Percentiles rank a stretch among this genome's conserved stretches.
Conservation (phyloP, 2,329 filamentous ascomycete genomes). For the Saccharata proteae region DNA sequence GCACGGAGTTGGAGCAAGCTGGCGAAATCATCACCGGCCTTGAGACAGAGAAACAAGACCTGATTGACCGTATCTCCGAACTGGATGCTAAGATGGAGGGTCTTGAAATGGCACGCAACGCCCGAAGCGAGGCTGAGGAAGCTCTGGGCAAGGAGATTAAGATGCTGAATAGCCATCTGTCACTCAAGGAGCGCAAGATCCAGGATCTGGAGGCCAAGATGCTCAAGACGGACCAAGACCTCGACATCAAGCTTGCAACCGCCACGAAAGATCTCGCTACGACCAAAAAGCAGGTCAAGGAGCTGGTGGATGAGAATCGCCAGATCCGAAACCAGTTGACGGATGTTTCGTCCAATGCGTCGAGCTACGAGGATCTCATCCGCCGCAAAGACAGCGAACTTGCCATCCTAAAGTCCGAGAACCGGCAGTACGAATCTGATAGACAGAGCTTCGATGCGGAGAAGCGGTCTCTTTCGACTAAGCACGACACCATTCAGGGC, state of each 20-base stretch:
- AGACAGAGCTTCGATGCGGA: conserved; percentile 68
- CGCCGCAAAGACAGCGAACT: conserved; percentile 91
- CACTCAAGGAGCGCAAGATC: conserved; percentile 78
- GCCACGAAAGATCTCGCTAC: conserved; percentile 70
- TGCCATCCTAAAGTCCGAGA: conserved; percentile 69
- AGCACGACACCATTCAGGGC: conserved; percentile 67
- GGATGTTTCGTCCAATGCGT: conserved; percentile 80
- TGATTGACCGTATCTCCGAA: conserved; percentile 54
- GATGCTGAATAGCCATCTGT: conserved; percentile 82
- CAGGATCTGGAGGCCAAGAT: conserved; percentile 78
- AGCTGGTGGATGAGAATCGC: conserved; percentile 67
- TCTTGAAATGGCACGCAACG: conserved; percentile 56
- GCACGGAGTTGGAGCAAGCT: conserved; percentile 81
- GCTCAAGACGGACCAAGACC: conserved; percentile 74
- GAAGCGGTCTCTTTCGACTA: conserved; percentile 54
- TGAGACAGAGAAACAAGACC: conserved; percentile 71
- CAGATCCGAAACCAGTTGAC: conserved; percentile 75
- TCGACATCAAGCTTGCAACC: conserved; percentile 69
- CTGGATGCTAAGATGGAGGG: conserved; percentile 62
- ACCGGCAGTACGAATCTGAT: conserved; percentile 72
- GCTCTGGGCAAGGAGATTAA: conserved; percentile 72
- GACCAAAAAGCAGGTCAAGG: conserved; percentile 60
- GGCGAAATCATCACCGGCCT: conserved; percentile 74
- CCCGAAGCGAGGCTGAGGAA: conserved; percentile 65
- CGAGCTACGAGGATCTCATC: conserved; percentile 88